Conservation (phyloP, 306 rosid genomes). For the Aeschynomene evenia region DNA sequence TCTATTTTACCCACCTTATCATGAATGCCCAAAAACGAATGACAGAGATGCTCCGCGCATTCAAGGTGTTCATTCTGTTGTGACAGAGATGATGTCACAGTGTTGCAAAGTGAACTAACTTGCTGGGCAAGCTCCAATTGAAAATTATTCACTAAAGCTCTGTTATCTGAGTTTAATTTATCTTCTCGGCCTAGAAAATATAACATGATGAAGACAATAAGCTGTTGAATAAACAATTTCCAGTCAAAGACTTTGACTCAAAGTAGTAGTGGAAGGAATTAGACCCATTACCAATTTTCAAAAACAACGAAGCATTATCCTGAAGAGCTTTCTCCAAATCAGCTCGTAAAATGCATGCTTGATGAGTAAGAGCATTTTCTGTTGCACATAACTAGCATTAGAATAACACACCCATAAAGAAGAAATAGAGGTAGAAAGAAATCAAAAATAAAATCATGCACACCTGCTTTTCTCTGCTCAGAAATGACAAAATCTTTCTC, state of each 20-base stretch:
- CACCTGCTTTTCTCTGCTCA: conserved; percentile 93
- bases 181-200: conserved; percentile 75
- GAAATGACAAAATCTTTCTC: conserved; percentile 76
- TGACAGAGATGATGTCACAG: conserved; percentile 63
- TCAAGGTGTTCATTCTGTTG: conserved; percentile 74
- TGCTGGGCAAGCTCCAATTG: conserved; percentile 70
- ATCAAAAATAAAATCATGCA: not conserved
- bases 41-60: conserved; percentile 68
- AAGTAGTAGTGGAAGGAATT: not conserved
- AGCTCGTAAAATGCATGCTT: conserved; percentile 70
- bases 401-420: not conserved
- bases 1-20: conserved; percentile 53
- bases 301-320: conserved; percentile 68
- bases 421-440: not conserved
- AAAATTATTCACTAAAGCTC: conserved; percentile 64
- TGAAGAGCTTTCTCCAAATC: conserved; percentile 82
- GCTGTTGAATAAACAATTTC: not conserved
- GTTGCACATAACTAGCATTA: conserved; percentile 24
- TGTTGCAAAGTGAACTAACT: conserved; percentile 72
- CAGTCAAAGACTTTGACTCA: conserved; percentile 7
- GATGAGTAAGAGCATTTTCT: conserved; percentile 89
- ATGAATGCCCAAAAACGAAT: conserved; percentile 60
- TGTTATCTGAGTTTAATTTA: conserved; percentile 64
- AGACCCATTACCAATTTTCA: conserved; percentile 64
- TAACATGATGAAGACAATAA: not conserved